These are phyloP conservation scores for Talaromyces atroroseus DNA, from an alignment of 2,329 filamentous ascomycete species.

Conservation along the genomic window DNA sequence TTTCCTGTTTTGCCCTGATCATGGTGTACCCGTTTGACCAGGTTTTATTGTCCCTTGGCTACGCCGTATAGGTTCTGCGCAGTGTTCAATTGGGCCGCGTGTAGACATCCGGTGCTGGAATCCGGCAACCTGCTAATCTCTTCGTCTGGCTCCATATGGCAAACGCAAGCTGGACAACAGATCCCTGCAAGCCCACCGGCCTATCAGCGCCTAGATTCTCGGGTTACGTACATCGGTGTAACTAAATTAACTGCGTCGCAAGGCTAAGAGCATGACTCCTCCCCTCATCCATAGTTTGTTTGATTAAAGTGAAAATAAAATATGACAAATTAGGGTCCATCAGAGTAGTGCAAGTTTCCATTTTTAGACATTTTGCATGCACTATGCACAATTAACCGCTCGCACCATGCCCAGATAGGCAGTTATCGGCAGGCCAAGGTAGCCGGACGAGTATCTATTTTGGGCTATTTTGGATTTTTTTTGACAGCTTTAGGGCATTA, in stretches of 20 bases:
- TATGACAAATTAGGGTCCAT: neutral
- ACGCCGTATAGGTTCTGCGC: neutral
- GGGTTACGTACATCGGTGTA: neutral
- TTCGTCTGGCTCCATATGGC: neutral
- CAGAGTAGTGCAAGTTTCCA: neutral
- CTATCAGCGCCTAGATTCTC: neutral
- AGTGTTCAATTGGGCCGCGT: neutral
- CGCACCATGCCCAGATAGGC: neutral
- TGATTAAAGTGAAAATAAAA: neutral
- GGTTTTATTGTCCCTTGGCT: neutral
- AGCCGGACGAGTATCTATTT: slow-evolving; percentile 4
- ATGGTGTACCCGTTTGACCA: neutral
- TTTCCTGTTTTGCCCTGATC: neutral
- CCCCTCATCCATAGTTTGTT: neutral
- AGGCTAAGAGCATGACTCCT: neutral
- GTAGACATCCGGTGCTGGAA: neutral
- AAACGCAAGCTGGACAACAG: neutral
- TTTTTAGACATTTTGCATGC: neutral
- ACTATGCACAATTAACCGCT: neutral
- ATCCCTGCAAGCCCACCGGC: neutral
- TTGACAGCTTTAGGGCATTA: neutral
- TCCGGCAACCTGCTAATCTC: neutral
- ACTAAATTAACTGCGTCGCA: neutral
- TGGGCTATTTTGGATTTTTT: neutral
- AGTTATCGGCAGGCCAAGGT: neutral